Evolutionary conservation across 2,329 filamentous ascomycete genomes (phyloP), one percentile per base, ranked within the genome.

Genomic region (Hypoxylon sp.): DNA sequence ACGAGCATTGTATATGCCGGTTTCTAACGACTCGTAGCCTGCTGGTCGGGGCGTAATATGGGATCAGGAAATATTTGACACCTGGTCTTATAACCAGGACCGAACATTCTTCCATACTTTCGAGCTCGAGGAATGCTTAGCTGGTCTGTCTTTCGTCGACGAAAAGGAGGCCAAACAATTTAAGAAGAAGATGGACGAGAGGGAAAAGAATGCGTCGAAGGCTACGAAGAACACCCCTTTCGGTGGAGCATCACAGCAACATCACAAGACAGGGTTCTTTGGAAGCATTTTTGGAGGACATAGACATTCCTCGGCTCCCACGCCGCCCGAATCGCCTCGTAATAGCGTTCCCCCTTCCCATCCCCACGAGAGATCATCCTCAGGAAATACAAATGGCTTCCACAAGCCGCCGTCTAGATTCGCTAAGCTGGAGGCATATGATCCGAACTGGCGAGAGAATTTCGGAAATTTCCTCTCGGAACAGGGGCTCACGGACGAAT

Each of bases 91-190:
- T 83, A 97, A 97, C 80, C 95, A 97, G 76, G 96, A 99, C 78
- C 90, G 96, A 66, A 95, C 93, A 64, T 99, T 97, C 81, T 99
- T 99, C 81, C 94, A 98, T 80, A 93, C 93, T 4, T 99, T 99
- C 77, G 96, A 99, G 81, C 86, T 97, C 59, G 94, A 98, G 79
- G 89, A 96, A 68, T 98, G 93, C 74, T 82, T 96, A 65, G 96
- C 93, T 4, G 96, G 90, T 0, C 82, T 99, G 64, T 97, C 93
- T 22, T 99, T 99, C 75, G 89, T 91, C 65, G 96, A 98, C 78
- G 96, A 98, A 82, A 98, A 97, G 80, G 96, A 99, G 81, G 96
- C 96, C 32, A 96, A 93, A 80, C 92, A 93, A 63, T 98, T 99
- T 81, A 90, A 94, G 80, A 97, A 97, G 85, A 98, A 97, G 84